A percentile compares a stretch with the other conserved stretches of the same genome.
These are phyloP conservation scores for Thelephora ganbajun DNA, from an alignment of 768 basidiomycete genomes.

Conservation along the genomic window DNA sequence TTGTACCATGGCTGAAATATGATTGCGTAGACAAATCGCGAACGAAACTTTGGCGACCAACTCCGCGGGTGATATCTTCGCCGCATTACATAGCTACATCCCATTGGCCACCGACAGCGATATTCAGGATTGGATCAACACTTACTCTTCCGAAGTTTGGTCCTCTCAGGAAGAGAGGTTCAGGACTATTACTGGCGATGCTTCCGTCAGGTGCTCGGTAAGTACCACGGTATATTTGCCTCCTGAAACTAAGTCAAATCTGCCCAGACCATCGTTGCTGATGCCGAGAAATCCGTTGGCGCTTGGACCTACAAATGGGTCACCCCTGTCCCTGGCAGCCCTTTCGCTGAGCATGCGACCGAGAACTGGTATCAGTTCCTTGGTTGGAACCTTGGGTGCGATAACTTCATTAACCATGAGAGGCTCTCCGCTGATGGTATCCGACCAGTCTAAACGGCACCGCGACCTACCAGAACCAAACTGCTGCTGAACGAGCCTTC, in stretches of 20 bases:
- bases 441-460: slow-evolving; percentile 31
- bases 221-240: slow-evolving; percentile 11
- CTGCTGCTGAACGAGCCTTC: slow-evolving; percentile 33
- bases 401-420: background rate
- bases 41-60: slow-evolving; percentile 39
- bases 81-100: slow-evolving; percentile 27
- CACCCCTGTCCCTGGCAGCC: slow-evolving; percentile 30
- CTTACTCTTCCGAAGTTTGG: slow-evolving; percentile 32
- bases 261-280: slow-evolving; percentile 33
- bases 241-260: background rate
- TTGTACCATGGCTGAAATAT: background rate
- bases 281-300: slow-evolving; percentile 13
- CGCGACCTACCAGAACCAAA: slow-evolving; percentile 31
- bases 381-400: slow-evolving; percentile 45
- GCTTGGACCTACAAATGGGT: slow-evolving; percentile 47
- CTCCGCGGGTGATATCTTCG: slow-evolving; percentile 20
- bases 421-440: background rate
- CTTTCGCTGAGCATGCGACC: slow-evolving; percentile 31
- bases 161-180: slow-evolving; percentile 25
- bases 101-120: slow-evolving; percentile 29
- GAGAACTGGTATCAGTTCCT: slow-evolving; percentile 62
- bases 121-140: slow-evolving; percentile 22
- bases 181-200: slow-evolving; percentile 35
- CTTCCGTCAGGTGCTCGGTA: slow-evolving; percentile 38
- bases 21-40: slow-evolving; percentile 30